Conservation (phyloP, 164 flowering plant species). For the Magnolia sinica region DNA sequence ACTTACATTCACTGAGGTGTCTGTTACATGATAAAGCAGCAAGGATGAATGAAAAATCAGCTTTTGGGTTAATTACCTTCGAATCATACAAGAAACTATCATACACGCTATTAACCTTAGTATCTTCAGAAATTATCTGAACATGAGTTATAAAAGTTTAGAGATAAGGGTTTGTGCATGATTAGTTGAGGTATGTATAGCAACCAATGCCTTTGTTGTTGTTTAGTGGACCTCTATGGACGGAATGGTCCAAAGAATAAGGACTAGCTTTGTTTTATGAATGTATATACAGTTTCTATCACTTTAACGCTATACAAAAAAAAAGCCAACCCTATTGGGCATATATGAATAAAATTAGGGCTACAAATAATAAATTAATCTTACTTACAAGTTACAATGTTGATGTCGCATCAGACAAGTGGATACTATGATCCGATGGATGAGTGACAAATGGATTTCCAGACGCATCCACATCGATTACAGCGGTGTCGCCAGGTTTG, state of each 20-base stretch:
- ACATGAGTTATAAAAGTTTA: no score
- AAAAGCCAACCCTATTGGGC: not conserved
- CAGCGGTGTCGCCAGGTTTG: constrained; percentile 65
- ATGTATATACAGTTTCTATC: constrained; percentile 5
- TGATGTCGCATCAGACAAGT: constrained; percentile 41
- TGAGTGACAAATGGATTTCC: constrained; percentile 58
- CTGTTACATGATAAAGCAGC: no score
- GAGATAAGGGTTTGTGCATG: no score
- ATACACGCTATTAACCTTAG: no score
- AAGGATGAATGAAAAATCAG: no score
- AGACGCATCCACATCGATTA: constrained; percentile 62
- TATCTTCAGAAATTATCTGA: no score
- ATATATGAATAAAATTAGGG: not conserved
- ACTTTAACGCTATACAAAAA: constrained; percentile 17
- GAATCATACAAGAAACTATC: no score
- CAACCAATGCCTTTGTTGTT: no score
- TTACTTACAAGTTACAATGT: constrained; percentile 6
- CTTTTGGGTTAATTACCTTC: no score
- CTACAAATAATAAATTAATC: not conserved
- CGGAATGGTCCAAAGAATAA: not conserved
- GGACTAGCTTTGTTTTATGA: not conserved
- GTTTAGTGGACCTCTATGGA: not conserved
- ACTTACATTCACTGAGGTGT: no score
- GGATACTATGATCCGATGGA: constrained; percentile 29
- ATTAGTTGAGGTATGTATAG: no score